These are phyloP conservation scores for Capsella rubella DNA, from an alignment of 441 rosid genomes.

Conservation along the genomic window DNA sequence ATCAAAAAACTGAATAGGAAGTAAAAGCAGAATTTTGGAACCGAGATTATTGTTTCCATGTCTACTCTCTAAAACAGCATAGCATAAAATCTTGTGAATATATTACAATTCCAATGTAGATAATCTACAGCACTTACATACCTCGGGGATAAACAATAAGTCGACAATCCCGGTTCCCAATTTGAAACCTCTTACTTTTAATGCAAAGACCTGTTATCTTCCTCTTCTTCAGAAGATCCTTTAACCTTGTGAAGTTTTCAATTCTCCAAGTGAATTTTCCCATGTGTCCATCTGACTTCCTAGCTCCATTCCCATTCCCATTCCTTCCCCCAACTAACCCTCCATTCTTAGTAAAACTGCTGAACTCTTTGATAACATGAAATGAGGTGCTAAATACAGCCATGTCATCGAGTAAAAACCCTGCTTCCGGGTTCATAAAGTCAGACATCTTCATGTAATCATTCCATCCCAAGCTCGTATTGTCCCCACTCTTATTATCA, in stretches of 20 bases:
- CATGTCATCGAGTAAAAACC: slow-evolving; percentile 85
- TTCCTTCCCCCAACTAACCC: slow-evolving; percentile 73
- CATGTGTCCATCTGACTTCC: slow-evolving; percentile 93
- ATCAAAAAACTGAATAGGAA: slow-evolving; percentile 35
- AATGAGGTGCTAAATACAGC: slow-evolving; percentile 93
- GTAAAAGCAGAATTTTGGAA: slow-evolving; percentile 18
- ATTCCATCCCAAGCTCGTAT: slow-evolving; percentile 98
- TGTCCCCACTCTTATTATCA: slow-evolving; percentile 96
- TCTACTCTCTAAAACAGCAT: slow-evolving; percentile 25
- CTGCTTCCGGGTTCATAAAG: slow-evolving; percentile 72
- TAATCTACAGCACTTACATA: slow-evolving; percentile 48
- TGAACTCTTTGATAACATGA: slow-evolving; percentile 93
- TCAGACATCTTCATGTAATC: slow-evolving; percentile 97
- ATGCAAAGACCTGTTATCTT: slow-evolving; percentile 98
- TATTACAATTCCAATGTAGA: slow-evolving; percentile 13
- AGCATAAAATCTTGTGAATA: slow-evolving; percentile 2
- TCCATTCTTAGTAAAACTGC: slow-evolving; percentile 81
- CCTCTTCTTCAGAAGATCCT: slow-evolving; percentile 96
- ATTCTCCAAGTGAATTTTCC: slow-evolving; percentile 96
- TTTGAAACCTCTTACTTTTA: slow-evolving; percentile 98
- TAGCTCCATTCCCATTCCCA: slow-evolving; percentile 64
- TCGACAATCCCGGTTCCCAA: slow-evolving; percentile 97
- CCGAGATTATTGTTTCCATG: slow-evolving; percentile 2
- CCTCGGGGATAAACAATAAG: slow-evolving; percentile 99
- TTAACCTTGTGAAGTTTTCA: slow-evolving; percentile 91